A percentile compares a stretch with the other conserved stretches of the same genome.
phyloP scores from a whole-genome alignment of 108 stramenopile species.

The Chaetoceros tenuissimus region DNA sequence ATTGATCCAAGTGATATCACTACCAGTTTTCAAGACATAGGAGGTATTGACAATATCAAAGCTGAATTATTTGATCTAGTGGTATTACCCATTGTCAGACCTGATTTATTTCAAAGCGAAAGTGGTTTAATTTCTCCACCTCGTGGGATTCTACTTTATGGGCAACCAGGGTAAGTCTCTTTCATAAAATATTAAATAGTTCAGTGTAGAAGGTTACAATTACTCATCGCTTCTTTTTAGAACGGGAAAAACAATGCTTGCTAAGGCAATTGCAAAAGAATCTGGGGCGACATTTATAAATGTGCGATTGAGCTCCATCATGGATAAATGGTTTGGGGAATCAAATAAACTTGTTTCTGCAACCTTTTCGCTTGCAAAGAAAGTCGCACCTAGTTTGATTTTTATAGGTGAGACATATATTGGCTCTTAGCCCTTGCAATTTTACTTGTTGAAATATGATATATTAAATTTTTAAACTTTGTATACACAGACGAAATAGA shows the following conservation, averaged over 20 bases:
- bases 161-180: constrained; percentile 45
- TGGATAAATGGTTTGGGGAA: constrained; percentile 98
- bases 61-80: constrained; percentile 88
- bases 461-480: too few species aligned
- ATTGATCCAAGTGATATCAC: constrained; percentile 68
- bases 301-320: constrained; percentile 78
- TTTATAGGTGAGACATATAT: constrained; percentile 99
- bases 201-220: neutral
- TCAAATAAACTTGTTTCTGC: constrained; percentile 90
- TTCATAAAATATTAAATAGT: constrained; percentile 13
- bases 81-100: constrained; percentile 82
- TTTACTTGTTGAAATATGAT: too few species aligned
- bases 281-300: constrained; percentile 91
- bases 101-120: constrained; percentile 63
- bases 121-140: constrained; percentile 64
- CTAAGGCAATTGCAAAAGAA: constrained; percentile 96
- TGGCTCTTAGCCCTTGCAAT: too few species aligned
- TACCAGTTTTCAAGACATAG: constrained; percentile 73
- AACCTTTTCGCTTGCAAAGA: constrained; percentile 85
- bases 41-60: constrained; percentile 82
- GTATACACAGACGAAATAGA: too few species aligned
- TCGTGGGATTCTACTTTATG: constrained; percentile 92
- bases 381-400: constrained; percentile 89
- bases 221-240: neutral
- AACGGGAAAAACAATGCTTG: constrained; percentile 94